Conservation (phyloP, 2,329 filamentous ascomycete genomes). For the Endocalyx cinctus region DNA sequence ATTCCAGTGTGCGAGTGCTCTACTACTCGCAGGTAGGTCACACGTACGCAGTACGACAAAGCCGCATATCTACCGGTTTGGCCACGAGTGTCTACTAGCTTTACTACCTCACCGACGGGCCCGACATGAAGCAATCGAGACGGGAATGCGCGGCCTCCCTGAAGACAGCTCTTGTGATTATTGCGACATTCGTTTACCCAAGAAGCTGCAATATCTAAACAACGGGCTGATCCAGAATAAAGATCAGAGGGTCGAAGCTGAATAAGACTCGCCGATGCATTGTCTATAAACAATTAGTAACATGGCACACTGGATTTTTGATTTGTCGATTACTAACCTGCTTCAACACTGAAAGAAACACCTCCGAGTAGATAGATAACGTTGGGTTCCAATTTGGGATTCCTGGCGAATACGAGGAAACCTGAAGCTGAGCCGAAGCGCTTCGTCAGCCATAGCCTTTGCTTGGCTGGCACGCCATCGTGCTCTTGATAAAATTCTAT, state of each 20-base stretch:
- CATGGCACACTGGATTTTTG: no score
- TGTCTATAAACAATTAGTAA: no score
- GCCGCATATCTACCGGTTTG: constrained; percentile 8
- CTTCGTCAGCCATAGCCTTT: no score
- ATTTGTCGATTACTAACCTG: no score
- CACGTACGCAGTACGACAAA: constrained; percentile 12
- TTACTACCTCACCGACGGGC: constrained; percentile 4
- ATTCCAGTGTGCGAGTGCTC: neutral
- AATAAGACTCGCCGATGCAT: neutral
- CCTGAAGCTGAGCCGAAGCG: no score
- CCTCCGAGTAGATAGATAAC: no score
- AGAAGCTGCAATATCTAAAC: constrained; percentile 1
- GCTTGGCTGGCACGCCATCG: no score
- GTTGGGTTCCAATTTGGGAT: no score
- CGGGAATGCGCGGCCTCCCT: constrained; percentile 1
- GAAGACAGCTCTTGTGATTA: constrained; percentile 1
- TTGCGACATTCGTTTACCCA: constrained; percentile 1
- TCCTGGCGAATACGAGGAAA: no score
- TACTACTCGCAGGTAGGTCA: neutral
- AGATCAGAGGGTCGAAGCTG: constrained; percentile 1
- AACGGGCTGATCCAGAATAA: constrained; percentile 2
- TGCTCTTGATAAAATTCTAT: no score
- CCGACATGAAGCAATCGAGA: constrained; percentile 9
- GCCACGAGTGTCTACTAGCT: constrained; percentile 6
- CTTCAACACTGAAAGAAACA: no score